Percentiles rank a stretch among this genome's conserved stretches.
Evolutionary conservation across 768 basidiomycete species (phyloP).

Genomic region (Amanita inopinata): DNA sequence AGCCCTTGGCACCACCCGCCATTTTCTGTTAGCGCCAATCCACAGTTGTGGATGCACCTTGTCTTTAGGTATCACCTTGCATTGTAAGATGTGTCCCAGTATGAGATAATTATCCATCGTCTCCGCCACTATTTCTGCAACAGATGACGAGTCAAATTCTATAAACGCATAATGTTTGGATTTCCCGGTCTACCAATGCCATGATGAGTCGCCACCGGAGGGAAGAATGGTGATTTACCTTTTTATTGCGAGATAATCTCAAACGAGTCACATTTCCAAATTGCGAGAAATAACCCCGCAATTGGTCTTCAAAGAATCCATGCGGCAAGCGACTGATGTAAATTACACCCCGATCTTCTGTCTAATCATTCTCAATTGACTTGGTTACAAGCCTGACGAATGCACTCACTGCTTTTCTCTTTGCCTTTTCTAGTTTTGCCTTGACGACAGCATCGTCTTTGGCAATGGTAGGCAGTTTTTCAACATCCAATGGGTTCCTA

Average conservation of each 20-base stretch:
- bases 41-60: constrained; percentile 89
- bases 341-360: constrained; percentile 70
- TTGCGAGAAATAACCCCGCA: constrained; percentile 88
- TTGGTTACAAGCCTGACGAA: neutral
- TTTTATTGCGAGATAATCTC: constrained; percentile 88
- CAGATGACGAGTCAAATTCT: constrained; percentile 82
- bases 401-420: constrained; percentile 54
- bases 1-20: constrained; percentile 65
- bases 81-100: constrained; percentile 87
- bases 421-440: constrained; percentile 48
- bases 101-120: constrained; percentile 99
- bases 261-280: constrained; percentile 87
- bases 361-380: constrained; percentile 17
- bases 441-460: constrained; percentile 82
- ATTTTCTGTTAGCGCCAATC: constrained; percentile 95
- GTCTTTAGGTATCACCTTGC: constrained; percentile 84
- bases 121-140: constrained; percentile 92
- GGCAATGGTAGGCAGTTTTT: constrained; percentile 72
- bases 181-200: constrained; percentile 62
- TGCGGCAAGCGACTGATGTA: constrained; percentile 90
- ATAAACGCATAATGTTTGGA: constrained; percentile 98
- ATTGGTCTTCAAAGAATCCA: constrained; percentile 95
- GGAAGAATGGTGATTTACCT: constrained; percentile 33
- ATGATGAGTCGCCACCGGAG: neutral
- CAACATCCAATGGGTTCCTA: constrained; percentile 1